Conservation (phyloP, 179 eudicot species). For the Spinacia oleracea region DNA sequence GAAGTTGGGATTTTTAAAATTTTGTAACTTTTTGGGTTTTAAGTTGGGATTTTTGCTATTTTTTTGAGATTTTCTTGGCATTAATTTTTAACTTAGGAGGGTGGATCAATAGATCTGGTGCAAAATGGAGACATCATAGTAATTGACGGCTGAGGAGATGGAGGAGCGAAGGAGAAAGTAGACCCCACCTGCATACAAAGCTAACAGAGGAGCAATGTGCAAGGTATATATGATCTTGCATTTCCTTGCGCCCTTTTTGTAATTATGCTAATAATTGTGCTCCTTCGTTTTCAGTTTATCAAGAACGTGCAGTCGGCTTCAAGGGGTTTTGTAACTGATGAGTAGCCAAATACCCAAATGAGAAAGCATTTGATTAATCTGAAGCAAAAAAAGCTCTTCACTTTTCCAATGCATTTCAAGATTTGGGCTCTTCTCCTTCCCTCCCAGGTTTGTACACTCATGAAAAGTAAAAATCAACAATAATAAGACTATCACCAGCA, state of each 20-base stretch:
- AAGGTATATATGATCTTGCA: constrained; percentile 53
- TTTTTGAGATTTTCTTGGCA: not conserved
- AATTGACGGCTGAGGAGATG: constrained; percentile 60
- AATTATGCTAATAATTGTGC: constrained; percentile 11
- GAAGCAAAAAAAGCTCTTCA: constrained; percentile 6
- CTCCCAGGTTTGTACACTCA: no score
- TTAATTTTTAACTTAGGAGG: constrained; percentile 28
- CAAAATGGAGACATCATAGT: constrained; percentile 72
- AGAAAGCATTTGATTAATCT: not conserved
- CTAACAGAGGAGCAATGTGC: constrained; percentile 75
- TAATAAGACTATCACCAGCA: constrained; percentile 43
- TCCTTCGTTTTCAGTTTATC: constrained; percentile 58
- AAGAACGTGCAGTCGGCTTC: constrained; percentile 90
- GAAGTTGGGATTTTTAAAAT: not conserved
- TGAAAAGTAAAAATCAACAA: constrained; percentile 44
- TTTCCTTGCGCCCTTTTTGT: not conserved
- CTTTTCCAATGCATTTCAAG: no score
- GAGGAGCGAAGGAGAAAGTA: constrained; percentile 72
- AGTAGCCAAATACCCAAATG: constrained; percentile 42
- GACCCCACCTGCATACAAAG: constrained; percentile 72
- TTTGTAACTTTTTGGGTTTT: not conserved
- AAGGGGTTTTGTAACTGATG: constrained; percentile 88
- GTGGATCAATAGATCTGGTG: constrained; percentile 91
- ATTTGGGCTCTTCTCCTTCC: no score
- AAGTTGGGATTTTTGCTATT: not conserved